A percentile compares a stretch with the other conserved stretches of the same genome.
Conservation (phyloP, 2,329 filamentous ascomycete species). For the Blastomyces silverae region DNA sequence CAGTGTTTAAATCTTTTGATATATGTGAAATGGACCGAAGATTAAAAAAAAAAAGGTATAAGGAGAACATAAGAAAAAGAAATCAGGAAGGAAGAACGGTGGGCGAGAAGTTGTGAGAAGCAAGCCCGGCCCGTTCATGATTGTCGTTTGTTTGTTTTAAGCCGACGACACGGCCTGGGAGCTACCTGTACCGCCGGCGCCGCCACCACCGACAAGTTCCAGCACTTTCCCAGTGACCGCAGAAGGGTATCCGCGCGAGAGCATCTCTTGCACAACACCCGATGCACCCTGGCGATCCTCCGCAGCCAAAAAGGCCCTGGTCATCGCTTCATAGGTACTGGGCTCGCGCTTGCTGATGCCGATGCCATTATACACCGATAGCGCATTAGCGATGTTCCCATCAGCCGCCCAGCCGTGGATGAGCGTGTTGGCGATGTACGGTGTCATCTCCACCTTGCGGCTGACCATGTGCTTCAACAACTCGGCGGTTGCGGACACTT, state of each 20-base stretch:
- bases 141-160: background rate
- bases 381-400: constrained; percentile 71
- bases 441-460: constrained; percentile 73
- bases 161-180: constrained; percentile 13
- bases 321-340: constrained; percentile 99
- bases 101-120: constrained; percentile 11
- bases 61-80: constrained; percentile 3
- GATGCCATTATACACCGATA: constrained; percentile 71
- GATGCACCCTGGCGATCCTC: constrained; percentile 73
- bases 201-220: constrained; percentile 62
- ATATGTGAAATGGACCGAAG: background rate
- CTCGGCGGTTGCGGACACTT: constrained; percentile 66
- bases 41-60: background rate
- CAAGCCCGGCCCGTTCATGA: constrained; percentile 13
- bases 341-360: constrained; percentile 76
- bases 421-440: constrained; percentile 96
- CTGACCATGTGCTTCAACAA: constrained; percentile 69
- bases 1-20: constrained; percentile 1
- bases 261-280: constrained; percentile 78
- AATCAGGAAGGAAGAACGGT: background rate
- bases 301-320: constrained; percentile 77
- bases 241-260: constrained; percentile 79
- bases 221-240: constrained; percentile 91
- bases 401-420: constrained; percentile 94
- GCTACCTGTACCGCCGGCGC: constrained; percentile 14